Evolutionary conservation across 2,329 filamentous ascomycete species (phyloP), one percentile per base, ranked within the genome.

Genomic region (Epichloe aotearoae): DNA sequence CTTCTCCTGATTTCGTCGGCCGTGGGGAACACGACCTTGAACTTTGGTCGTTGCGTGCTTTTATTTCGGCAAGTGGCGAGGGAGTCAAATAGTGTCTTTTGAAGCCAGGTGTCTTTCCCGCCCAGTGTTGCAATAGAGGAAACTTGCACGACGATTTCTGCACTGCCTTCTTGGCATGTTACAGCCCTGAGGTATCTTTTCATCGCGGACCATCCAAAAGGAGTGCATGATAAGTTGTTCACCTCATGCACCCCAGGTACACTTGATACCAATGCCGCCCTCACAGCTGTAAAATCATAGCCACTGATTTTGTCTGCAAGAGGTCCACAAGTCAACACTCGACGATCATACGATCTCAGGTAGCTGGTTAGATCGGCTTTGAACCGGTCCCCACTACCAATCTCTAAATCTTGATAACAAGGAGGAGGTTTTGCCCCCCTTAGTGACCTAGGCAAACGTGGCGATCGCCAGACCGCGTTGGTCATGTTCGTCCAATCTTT

Each of bases 401-500:
- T 42, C 3, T 54, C 41, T 34, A 57, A 48, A 4, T 57, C 38
- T 10, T 50, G 33, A 12, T 55, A 46, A 3, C 46, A 47, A 12
- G 50, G 39, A 15, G 26, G 2, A 20, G 5, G 3, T n/a, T 10
- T 41, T 7, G 23, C 12, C 12, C 39, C 20, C 46, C 23, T 26
- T 38, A 15, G 23, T 7, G 69, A 46, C 1, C 77, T 65, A 1
- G 85, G 82, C 1, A 95, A 76, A 1, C 78, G 62, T 1, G 87
- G 87, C 0, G 87, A 91, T 47, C 70, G 73, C 89, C 89, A 95
- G 5, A 86, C 77, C 1, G 80, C 88, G 63, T 95, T 88, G 1
- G 83, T 86, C 85, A 95, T 86, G 58, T 93, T 93, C 1, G 73
- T 77, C 89, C 89, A 95, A 64, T 95, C 89, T 50, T 83, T 81